Conservation (phyloP, 768 basidiomycete genomes). For the Suillus cothurnatus region DNA sequence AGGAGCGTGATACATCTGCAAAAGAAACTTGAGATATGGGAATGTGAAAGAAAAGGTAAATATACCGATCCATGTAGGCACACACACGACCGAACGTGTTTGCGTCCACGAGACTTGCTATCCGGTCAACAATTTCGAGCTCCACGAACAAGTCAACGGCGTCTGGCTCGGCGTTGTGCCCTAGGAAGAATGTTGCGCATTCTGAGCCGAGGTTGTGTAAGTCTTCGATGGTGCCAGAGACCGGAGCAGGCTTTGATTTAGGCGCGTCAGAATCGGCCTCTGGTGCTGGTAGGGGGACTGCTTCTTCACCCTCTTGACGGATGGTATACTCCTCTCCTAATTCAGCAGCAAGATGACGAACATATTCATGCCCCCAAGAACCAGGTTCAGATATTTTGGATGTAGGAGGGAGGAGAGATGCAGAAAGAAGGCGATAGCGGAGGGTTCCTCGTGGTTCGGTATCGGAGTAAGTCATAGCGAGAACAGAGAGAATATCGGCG, state of each 20-base stretch:
- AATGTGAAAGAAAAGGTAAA: conserved; percentile 3
- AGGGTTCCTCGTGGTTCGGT: conserved; percentile 96
- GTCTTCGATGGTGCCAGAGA: conserved; percentile 66
- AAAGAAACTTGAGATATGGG: not conserved
- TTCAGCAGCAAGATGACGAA: conserved; percentile 94
- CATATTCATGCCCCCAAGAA: conserved; percentile 99
- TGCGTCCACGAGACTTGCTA: conserved; percentile 78
- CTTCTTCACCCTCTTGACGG: conserved; percentile 56
- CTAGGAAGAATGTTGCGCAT: conserved; percentile 75
- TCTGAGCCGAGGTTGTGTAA: conserved; percentile 76
- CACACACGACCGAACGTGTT: conserved; percentile 91
- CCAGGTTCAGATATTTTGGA: conserved; percentile 85
- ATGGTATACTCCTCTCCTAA: conserved; percentile 88
- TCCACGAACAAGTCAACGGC: conserved; percentile 96
- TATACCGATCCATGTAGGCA: conserved; percentile 92
- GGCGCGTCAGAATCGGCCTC: conserved; percentile 32
- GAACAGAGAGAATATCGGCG: conserved; percentile 95
- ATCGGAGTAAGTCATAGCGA: conserved; percentile 99
- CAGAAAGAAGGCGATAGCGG: conserved; percentile 83
- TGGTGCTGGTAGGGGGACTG: conserved; percentile 19
- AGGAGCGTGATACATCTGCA: conserved; percentile 84
- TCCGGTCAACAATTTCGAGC: conserved; percentile 83
- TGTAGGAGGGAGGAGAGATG: conserved; percentile 55
- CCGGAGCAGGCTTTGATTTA: conserved; percentile 34
- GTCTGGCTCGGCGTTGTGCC: conserved; percentile 97